Evolutionary conservation across 495 filamentous ascomycete species (phyloP), one percentile per base, ranked within the genome.

Genomic region (Cercophora samala): DNA sequence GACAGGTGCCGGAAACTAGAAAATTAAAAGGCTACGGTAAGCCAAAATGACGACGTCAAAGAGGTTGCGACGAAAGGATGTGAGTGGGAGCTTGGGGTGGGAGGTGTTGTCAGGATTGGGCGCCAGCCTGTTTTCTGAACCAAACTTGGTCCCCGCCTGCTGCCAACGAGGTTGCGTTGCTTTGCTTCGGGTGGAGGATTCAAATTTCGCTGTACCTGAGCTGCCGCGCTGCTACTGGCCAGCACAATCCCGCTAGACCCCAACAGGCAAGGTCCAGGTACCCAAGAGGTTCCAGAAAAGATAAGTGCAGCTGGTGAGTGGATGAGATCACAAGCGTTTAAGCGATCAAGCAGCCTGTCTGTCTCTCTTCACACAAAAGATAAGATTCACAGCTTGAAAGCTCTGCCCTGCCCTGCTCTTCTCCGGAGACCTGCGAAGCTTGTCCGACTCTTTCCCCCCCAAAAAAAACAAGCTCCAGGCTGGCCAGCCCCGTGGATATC

Each of bases 51-150:
- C 60, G 60, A 62, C 60, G 21, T 19, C 60, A 29, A 62, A 46
- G n/a, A n/a, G 13, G 37, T 46, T 9, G 58, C 26, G 60, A 46
- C 60, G 6, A 62, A 23, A 29, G 11, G 18, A 24, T 60, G 22
- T 18, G 19, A 59, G 24, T n/a, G 24, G 21, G 24, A 62, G 60
- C 60, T 62, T 18, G 53, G 22, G 53, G 53, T 56, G 53, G 53
- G n/a, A 23, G 53, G n/a, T 56, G 53, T 56, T 19, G 53, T 21
- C 52, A 18, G 52, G 52, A 54, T 54, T 54, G 53, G 53, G 60
- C 18, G 60, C 15, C 18, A 46, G 58, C 66, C 62, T 68, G 66
- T 64, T 68, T 68, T 64, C 61, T 19, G 53, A 42, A 32, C 37
- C 54, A 58, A 15, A 52, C 32, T 26, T 67, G 29, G 37, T 46